phyloP scores from a whole-genome alignment of 163 green algal species.

The Smithsoniella earleae region DNA sequence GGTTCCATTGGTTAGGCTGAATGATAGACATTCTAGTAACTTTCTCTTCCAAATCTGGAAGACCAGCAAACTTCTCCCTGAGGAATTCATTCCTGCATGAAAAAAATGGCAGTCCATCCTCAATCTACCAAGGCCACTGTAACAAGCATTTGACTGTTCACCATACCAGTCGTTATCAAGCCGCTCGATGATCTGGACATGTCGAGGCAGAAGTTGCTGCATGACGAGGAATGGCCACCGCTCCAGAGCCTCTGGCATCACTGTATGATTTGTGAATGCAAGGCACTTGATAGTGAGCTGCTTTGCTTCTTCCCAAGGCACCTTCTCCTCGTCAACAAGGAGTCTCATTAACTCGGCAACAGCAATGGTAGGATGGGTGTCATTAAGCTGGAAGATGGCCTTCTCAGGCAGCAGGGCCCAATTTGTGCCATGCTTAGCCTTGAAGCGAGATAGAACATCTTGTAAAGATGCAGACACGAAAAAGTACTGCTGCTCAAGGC shows the following conservation, averaged over 20 bases:
- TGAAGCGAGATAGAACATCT: constrained; percentile 77
- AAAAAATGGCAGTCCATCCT: too few species aligned
- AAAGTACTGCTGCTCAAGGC: constrained; percentile 95
- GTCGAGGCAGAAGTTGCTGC: constrained; percentile 85
- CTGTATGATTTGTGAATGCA: constrained; percentile 96
- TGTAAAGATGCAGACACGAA: constrained; percentile 76
- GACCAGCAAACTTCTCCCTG: constrained; percentile 15
- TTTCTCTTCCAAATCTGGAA: constrained; percentile 38
- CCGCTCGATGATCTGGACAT: constrained; percentile 92
- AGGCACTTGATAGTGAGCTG: constrained; percentile 66
- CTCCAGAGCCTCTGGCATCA: constrained; percentile 92
- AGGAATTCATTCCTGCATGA: constrained; percentile 7
- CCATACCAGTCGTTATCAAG: constrained; percentile 48
- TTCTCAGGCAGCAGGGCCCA: constrained; percentile 72
- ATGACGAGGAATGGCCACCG: constrained; percentile 85
- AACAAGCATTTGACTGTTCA: not conserved
- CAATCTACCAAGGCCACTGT: too few species aligned
- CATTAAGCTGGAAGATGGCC: constrained; percentile 95
- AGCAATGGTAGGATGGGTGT: constrained; percentile 94
- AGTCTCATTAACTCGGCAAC: constrained; percentile 95
- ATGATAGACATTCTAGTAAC: constrained; percentile 88
- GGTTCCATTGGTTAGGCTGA: constrained; percentile 76
- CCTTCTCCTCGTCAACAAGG: constrained; percentile 83
- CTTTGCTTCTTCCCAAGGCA: constrained; percentile 84
- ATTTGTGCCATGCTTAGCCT: constrained; percentile 48